Conservation (phyloP, 345 rosid species). For the Pugionium cornutum region DNA sequence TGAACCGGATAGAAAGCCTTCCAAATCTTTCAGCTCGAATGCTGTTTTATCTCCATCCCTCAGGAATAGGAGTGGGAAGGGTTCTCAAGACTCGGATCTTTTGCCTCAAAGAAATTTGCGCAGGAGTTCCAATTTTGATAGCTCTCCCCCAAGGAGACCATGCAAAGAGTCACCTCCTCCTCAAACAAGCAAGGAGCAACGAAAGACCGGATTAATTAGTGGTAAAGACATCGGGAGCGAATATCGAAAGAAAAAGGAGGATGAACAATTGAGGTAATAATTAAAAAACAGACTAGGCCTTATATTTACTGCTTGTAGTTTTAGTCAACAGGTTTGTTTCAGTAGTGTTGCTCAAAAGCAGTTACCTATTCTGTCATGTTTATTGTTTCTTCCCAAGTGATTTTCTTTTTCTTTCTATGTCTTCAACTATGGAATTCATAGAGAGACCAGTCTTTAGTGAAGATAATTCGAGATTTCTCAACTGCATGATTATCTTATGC, state of each 20-base stretch:
- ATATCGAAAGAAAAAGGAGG: constrained; percentile 60
- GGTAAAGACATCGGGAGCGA: constrained; percentile 64
- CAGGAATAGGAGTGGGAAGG: constrained; percentile 27
- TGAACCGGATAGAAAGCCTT: constrained; percentile 30
- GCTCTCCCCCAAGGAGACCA: constrained; percentile 64
- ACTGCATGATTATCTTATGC: constrained; percentile 12
- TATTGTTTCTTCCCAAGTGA: constrained; percentile 9
- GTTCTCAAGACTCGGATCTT: constrained; percentile 48
- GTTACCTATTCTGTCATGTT: neutral
- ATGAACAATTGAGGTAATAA: constrained; percentile 58
- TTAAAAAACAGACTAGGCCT: constrained; percentile 1
- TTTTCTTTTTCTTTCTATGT: constrained; percentile 20
- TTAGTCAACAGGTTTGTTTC: constrained; percentile 7
- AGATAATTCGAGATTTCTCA: neutral
- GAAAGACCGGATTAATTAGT: constrained; percentile 67
- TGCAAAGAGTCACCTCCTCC: constrained; percentile 44
- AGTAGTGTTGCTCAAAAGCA: constrained; percentile 3
- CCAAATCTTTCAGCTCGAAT: constrained; percentile 17
- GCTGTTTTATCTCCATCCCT: constrained; percentile 50
- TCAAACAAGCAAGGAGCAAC: constrained; percentile 44
- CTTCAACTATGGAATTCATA: constrained; percentile 14
- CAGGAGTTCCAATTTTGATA: constrained; percentile 42
- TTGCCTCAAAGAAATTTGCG: constrained; percentile 52
- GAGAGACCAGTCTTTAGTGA: neutral
- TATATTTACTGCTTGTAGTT: neutral